Evolutionary conservation across 768 basidiomycete species (phyloP).

Genomic region (Gautieria morchelliformis): DNA sequence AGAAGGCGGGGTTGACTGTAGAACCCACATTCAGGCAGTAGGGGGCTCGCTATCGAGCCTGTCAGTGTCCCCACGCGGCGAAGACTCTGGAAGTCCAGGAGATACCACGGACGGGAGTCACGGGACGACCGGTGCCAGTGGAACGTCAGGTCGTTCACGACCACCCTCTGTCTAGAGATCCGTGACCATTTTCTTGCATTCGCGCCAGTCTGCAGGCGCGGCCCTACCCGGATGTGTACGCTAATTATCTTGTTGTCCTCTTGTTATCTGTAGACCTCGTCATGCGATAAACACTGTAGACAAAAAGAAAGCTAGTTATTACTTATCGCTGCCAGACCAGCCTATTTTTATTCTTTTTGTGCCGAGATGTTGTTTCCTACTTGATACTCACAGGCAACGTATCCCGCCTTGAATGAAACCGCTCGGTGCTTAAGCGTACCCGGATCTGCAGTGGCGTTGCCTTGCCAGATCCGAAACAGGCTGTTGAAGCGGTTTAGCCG

Average conservation of each 20-base stretch:
- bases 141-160: neutral
- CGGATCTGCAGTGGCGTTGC: too few species aligned
- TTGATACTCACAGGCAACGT: too few species aligned
- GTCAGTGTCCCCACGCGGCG: neutral
- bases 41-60: neutral
- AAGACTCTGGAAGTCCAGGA: constrained; percentile 3
- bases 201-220: neutral
- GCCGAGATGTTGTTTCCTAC: too few species aligned
- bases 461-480: too few species aligned
- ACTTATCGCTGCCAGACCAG: too few species aligned
- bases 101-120: constrained; percentile 17
- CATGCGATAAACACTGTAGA: neutral
- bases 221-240: neutral
- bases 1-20: constrained; percentile 75
- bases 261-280: neutral
- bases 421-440: too few species aligned
- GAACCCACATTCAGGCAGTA: constrained; percentile 27
- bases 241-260: neutral
- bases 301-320: neutral
- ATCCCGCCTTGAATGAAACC: too few species aligned
- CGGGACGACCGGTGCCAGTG: constrained; percentile 7
- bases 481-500: too few species aligned
- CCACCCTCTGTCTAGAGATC: neutral
- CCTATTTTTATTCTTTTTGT: too few species aligned
- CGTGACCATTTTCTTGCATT: neutral